phyloP scores from a whole-genome alignment of 352 stramenopile species.

The Phytopythium delawarense region DNA sequence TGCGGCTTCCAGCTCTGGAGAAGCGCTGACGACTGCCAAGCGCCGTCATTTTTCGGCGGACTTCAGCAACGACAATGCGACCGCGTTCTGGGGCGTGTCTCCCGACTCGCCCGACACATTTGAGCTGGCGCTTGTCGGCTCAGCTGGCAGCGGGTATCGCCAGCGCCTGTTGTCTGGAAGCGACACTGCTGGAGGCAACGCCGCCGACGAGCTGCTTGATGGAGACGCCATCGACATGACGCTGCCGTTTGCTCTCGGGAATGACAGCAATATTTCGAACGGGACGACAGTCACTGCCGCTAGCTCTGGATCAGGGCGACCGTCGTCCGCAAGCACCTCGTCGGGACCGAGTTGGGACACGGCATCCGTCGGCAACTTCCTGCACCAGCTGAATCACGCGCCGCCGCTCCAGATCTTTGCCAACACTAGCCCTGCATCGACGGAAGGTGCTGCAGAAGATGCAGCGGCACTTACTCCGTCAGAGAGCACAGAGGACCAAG shows the following conservation, averaged over 20 bases:
- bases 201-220: slow-evolving; percentile 17
- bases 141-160: slow-evolving; percentile 17
- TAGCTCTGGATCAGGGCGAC: slow-evolving; percentile 19
- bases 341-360: slow-evolving; percentile 32
- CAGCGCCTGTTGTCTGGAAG: slow-evolving; percentile 41
- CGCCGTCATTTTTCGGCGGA: slow-evolving; percentile 56
- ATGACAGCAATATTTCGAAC: slow-evolving; percentile 26
- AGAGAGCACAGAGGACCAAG: slow-evolving; percentile 1
- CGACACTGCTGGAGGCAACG: slow-evolving; percentile 12
- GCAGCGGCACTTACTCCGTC: neutral
- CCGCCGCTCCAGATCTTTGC: slow-evolving; percentile 43
- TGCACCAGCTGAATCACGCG: slow-evolving; percentile 78
- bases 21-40: slow-evolving; percentile 19
- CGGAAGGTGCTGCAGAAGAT: neutral
- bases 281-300: slow-evolving; percentile 47
- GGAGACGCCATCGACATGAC: slow-evolving; percentile 27
- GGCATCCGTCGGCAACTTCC: slow-evolving; percentile 67
- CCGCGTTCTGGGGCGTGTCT: slow-evolving; percentile 59
- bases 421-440: neutral
- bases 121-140: slow-evolving; percentile 40
- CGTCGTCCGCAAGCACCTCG: slow-evolving; percentile 10
- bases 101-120: slow-evolving; percentile 66
- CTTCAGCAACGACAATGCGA: slow-evolving; percentile 54
- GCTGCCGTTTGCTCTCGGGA: slow-evolving; percentile 67
- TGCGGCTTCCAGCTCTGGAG: neutral